These are phyloP conservation scores for Lachnellula suecica DNA, from an alignment of 2,329 filamentous ascomycete genomes.

Conservation along the genomic window DNA sequence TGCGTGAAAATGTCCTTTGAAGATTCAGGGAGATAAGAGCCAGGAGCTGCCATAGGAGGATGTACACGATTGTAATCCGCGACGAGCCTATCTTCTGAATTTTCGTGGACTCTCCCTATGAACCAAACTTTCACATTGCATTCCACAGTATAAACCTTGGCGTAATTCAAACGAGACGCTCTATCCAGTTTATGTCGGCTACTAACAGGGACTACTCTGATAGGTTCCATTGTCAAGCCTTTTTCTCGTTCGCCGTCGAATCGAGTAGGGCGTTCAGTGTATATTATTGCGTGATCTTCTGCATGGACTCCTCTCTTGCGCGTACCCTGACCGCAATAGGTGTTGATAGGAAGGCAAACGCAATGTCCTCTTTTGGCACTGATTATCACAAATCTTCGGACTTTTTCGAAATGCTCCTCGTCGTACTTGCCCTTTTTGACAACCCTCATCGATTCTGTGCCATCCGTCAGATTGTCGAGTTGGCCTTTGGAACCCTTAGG, in stretches of 20 bases:
- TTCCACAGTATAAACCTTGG: constrained; percentile 27
- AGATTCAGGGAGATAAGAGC: not conserved
- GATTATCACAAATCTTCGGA: constrained; percentile 13
- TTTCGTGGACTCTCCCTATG: constrained; percentile 15
- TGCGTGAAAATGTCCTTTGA: not conserved
- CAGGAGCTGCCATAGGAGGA: not conserved
- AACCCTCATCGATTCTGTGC: not conserved
- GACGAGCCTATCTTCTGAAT: constrained; percentile 3
- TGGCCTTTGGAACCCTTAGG: not conserved
- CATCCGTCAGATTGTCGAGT: not conserved
- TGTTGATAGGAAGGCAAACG: constrained; percentile 23
- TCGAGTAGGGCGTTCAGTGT: not conserved
- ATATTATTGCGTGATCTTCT: constrained; percentile 17
- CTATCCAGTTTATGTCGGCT: constrained; percentile 1
- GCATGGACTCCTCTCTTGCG: constrained; percentile 17
- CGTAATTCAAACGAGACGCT: constrained; percentile 23
- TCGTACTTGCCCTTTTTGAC: not conserved
- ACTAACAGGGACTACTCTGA: not conserved
- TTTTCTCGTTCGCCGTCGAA: not conserved
- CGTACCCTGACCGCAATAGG: constrained; percentile 13
- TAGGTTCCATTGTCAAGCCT: not conserved
- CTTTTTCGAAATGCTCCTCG: not conserved
- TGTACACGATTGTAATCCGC: constrained; percentile 8
- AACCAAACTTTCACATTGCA: constrained; percentile 24
- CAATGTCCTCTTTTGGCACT: constrained; percentile 3